Percentiles rank a stretch among this genome's conserved stretches.
Conservation (phyloP, 257 asterid genomes). For the Solanum piurae region DNA sequence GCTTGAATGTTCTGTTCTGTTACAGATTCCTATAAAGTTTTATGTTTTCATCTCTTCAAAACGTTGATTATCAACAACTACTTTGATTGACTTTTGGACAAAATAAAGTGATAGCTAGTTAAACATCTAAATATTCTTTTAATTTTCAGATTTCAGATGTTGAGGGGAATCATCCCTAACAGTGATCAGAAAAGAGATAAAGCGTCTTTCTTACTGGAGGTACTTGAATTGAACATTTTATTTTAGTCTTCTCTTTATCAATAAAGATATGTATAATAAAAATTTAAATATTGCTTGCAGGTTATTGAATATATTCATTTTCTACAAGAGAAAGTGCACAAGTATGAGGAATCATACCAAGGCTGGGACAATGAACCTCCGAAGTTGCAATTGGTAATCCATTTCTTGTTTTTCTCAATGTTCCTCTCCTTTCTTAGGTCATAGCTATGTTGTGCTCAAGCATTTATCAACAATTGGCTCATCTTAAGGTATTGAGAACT, state of each 20-base stretch:
- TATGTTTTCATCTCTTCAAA: neutral
- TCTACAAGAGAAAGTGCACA: constrained; percentile 81
- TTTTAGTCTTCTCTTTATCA: neutral
- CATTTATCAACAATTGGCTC: neutral
- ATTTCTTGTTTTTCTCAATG: neutral
- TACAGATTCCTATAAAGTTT: neutral
- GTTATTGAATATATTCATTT: constrained; percentile 89
- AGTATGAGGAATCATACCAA: constrained; percentile 55
- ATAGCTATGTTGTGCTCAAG: neutral
- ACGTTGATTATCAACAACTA: neutral
- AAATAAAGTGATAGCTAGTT: neutral
- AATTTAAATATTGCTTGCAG: constrained; percentile 21
- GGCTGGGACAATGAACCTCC: constrained; percentile 72
- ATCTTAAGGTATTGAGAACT: neutral
- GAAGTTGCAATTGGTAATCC: constrained; percentile 60
- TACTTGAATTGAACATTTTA: constrained; percentile 5
- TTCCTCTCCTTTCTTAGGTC: neutral
- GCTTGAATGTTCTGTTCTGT: neutral
- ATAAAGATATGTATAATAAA: neutral
- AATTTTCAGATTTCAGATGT: constrained; percentile 62
- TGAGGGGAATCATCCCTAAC: constrained; percentile 85
- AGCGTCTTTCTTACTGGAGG: constrained; percentile 96
- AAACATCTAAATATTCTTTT: neutral
- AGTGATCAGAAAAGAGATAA: constrained; percentile 94
- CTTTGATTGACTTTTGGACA: neutral